Evolutionary conservation across 768 basidiomycete species (phyloP), one percentile per base, ranked within the genome.

Genomic region (Rhodotorula sphaerocarpa): DNA sequence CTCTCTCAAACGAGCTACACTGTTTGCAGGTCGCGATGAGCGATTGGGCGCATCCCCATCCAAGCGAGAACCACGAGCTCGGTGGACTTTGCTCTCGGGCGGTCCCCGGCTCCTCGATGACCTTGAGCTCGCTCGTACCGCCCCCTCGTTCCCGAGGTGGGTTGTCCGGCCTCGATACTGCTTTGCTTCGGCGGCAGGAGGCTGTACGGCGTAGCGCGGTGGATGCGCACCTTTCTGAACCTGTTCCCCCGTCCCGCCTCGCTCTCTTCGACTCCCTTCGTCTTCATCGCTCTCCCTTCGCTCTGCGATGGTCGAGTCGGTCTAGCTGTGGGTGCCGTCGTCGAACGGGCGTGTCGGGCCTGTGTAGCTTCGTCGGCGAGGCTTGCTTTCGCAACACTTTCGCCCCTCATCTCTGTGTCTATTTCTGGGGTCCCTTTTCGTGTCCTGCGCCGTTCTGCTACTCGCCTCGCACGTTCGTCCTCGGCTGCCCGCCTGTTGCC

Each of bases 141-240:
- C 56, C 56, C 56, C 58, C 43, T 59, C 58, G 50, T 47, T 51
- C 34, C 30, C 50, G 50, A 59, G 50, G 58, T 59, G 58, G 56
- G 50, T 53, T 47, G 43, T 47, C 39, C 52, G 45, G 51, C 44
- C 52, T 41, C 36, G 20, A 16, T 30, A n/a, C 16, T 21, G 51
- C 34, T 31, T 27, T 6, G 20, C 30, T 31, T 50, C 48, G 48
- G 5, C 54, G n/a, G 45, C 47, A 39, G 36, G 55, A 43, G 56
- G 55, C 51, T 63, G 61, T 63, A 51, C 61, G 47, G 43, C 61
- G 61, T 46, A 46, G 61, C 55, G 61, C 56, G 61, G 61, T 57
- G 61, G 61, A 63, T 53, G 61, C 56, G 61, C 45, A 52, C 55
- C 56, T 50, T 50, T 52, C 61, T 63, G 61, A 63, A 51, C 34